A percentile compares a stretch with the other conserved stretches of the same genome.
Evolutionary conservation across 129 eudicot genomes (phyloP).

Genomic region (Lactuca saligna): DNA sequence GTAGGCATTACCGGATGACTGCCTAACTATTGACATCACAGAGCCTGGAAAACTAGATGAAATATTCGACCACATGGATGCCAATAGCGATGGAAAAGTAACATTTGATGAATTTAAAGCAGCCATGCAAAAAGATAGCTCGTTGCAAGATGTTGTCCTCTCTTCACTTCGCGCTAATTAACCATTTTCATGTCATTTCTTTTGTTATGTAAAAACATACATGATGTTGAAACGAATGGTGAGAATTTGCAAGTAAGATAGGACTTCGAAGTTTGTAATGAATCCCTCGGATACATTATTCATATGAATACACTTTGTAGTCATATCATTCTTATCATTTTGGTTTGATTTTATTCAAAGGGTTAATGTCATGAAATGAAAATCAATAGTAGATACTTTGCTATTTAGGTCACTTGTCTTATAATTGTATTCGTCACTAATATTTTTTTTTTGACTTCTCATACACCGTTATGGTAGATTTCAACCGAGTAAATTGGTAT

Average conservation of each 20-base stretch:
- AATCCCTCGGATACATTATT: not conserved
- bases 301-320: not conserved
- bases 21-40: conserved; percentile 64
- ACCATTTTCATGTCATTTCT: not conserved
- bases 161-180: conserved; percentile 67
- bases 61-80: conserved; percentile 85
- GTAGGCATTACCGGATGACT: conserved; percentile 82
- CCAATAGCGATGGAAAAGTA: conserved; percentile 76
- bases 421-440: too few relatives aligned
- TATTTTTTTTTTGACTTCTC: too few relatives aligned
- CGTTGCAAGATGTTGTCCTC: conserved; percentile 74
- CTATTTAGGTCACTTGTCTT: too few relatives aligned
- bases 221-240: not conserved
- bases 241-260: conserved; percentile 13
- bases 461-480: too few relatives aligned
- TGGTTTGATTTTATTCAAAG: too few relatives aligned
- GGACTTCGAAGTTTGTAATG: not conserved
- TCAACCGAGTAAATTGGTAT: too few relatives aligned
- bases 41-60: conserved; percentile 83
- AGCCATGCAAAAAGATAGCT: conserved; percentile 77
- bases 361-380: too few relatives aligned
- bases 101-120: conserved; percentile 81
- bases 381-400: too few relatives aligned
- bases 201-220: not conserved
- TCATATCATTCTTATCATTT: too few relatives aligned